Base-by-base conservation (phyloP, 2,329 filamentous ascomycete species). In the Furcasterigmium furcatum region DNA sequence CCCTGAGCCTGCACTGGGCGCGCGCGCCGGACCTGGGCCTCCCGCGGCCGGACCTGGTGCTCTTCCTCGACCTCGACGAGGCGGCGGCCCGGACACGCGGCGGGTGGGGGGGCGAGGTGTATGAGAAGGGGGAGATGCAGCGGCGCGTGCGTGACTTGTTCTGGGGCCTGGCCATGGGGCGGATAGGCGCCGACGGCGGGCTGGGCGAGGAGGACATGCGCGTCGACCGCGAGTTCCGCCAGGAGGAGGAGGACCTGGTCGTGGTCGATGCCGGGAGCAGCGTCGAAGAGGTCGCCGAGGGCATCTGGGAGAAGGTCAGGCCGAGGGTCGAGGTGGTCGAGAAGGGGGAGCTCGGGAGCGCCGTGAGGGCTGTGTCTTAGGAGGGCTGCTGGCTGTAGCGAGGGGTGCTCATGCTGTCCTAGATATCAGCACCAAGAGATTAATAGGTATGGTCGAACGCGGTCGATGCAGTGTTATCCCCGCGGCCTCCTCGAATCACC, bases 91-190 rank as follows among this genome's bases (percentile, higher is more conserved):
- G 79, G 24, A 76, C 77, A 55, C 76, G 94, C 16, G 91, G 90
- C n/a, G 92, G 90, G 0, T 99, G 85, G 73, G 94, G 94, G 2
- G 79, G 77, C 16, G 94, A 99, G 73, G 77, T 88, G 51, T 99
- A 97, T 60, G 94, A 99, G 70, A 86, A 82, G 61, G 79, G 78
- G 48, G 82, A 84, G 58, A 88, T 96, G 81, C 94, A 99, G 70
- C 73, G 77, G 49, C 78, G 82, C 9, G 94, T 97, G 13, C 72
- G 88, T 18, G 78, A 84, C 50, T 63, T 95, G 41, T 96, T 95
- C 63, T 77, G 74, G 68, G 74, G 69, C 0, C 56, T 84, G 48
- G 71, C 70, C 50, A 66, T 70, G 66, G 74, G 74, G 2, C 66
- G 70, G 19, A 63, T 71, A 24, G 66, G 67, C 9, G 58, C 56